Conservation (phyloP, 495 filamentous ascomycete species). For the Talaromyces trachyspermus region DNA sequence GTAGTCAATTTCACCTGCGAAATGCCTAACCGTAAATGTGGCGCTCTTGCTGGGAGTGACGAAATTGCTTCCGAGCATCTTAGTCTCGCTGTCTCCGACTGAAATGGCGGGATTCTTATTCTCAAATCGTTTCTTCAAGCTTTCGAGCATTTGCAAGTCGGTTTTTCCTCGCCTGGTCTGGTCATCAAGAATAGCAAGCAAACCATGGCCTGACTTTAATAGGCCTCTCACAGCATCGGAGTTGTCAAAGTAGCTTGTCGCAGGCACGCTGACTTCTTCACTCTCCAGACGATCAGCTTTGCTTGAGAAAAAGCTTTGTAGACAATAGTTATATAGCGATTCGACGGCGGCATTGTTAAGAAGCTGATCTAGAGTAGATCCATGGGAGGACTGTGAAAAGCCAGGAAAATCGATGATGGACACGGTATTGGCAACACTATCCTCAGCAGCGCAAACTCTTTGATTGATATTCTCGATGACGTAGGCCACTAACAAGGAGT, state of each 20-base stretch:
- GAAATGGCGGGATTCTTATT: constrained; percentile 85
- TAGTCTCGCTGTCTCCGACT: constrained; percentile 59
- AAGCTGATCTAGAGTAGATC: constrained; percentile 82
- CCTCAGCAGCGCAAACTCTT: constrained; percentile 78
- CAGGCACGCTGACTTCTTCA: constrained; percentile 81
- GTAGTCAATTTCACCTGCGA: constrained; percentile 96
- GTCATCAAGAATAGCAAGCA: constrained; percentile 91
- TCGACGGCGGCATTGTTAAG: constrained; percentile 92
- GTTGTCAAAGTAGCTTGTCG: constrained; percentile 96
- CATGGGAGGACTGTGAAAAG: constrained; percentile 79
- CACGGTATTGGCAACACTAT: constrained; percentile 83
- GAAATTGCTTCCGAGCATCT: constrained; percentile 73
- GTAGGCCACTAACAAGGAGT: constrained; percentile 91
- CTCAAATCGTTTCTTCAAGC: constrained; percentile 84
- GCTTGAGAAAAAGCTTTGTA: constrained; percentile 92
- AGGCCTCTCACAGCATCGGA: constrained; percentile 85
- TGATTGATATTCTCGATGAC: constrained; percentile 91
- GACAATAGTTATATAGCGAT: constrained; percentile 81
- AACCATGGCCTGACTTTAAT: constrained; percentile 83
- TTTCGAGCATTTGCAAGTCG: constrained; percentile 84
- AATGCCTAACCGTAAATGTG: constrained; percentile 86
- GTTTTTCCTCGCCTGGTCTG: constrained; percentile 83
- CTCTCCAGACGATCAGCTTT: constrained; percentile 86
- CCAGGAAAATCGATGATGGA: constrained; percentile 95
- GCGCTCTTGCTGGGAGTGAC: constrained; percentile 67